Evolutionary conservation across 2,329 filamentous ascomycete genomes (phyloP), one percentile per base, ranked within the genome.

Genomic region (Ilyonectria robusta): DNA sequence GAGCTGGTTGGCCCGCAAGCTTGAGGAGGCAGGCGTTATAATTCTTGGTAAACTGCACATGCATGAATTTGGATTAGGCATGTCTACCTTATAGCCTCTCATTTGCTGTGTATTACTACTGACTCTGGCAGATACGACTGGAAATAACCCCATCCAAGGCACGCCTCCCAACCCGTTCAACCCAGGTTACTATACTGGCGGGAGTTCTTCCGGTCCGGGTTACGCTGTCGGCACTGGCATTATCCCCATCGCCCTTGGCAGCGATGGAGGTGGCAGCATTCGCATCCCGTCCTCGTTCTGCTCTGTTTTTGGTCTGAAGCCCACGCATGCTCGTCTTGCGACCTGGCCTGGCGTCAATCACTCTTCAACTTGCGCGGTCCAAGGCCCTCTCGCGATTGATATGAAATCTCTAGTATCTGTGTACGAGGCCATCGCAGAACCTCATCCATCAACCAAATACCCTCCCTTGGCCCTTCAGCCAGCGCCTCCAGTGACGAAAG

Each of bases 121-220:
- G 6, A 70, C 60, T 6, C 31, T 31, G 47, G 9, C 4, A n/a
- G 91, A 94, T 74, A 94, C 92, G 0, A 92, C 91, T 2, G 93
- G 93, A 74, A 93, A 93, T 80, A 94, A 95, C 72, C 88, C 90
- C 5, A 88, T 86, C 61, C 87, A 88, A 71, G 92, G 93, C 48
- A 95, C 94, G 0, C 93, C 93, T 0, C 84, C 85, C 13, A 96
- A 96, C 74, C 93, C 93, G 0, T 90, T 93, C 79, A 93, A 95
- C 76, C 78, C 83, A 1, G 76, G 83, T 4, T 95, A 94, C 81
- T 96, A 95, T 79, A 89, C 90, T 4, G 93, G 93, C 53, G 93
- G 93, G 13, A 93, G 90, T 7, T 94, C 92, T 0, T 92, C 92
- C 2, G 93, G 93, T 2, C 89, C 89, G 6, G 93, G 86, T 0